Evolutionary conservation across 2,329 filamentous ascomycete genomes (phyloP).

Genomic region (Alternaria hordeiaustralica): DNA sequence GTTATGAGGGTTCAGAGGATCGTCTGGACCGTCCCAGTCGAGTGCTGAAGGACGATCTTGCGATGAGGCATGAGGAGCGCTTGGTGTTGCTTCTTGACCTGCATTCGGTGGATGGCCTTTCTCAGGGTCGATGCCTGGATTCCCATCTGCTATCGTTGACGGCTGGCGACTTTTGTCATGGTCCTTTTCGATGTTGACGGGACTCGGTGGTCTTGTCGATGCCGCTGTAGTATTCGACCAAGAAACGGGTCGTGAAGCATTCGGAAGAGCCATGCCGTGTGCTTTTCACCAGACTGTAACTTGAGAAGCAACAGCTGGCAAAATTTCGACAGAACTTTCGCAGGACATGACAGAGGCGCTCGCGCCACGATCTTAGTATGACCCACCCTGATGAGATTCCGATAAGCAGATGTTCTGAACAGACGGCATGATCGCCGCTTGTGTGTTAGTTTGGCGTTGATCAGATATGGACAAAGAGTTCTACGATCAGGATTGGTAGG

Average conservation of each 20-base stretch:
- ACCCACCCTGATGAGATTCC: background rate
- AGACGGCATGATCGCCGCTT: background rate
- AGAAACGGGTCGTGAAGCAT: background rate
- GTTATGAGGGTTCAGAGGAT: constrained; percentile 21
- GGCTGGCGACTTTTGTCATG: background rate
- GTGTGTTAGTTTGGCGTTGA: background rate
- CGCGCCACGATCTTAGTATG: background rate
- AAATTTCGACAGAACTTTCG: background rate
- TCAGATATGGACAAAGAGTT: background rate
- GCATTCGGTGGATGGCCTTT: background rate
- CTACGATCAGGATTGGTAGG: background rate
- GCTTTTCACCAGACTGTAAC: background rate
- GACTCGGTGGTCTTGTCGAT: constrained; percentile 12
- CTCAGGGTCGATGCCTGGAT: background rate
- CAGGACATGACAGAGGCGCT: background rate
- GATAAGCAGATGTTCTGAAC: background rate
- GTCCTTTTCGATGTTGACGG: constrained; percentile 2
- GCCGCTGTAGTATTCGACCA: constrained; percentile 12
- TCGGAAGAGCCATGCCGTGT: background rate
- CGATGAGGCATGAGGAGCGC: background rate
- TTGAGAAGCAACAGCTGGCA: background rate
- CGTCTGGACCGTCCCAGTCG: constrained; percentile 17
- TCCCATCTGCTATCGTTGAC: background rate
- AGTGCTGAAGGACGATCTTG: constrained; percentile 6
- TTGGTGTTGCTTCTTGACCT: background rate